Percentiles rank a stretch among this genome's conserved stretches.
phyloP scores from a whole-genome alignment of 2,329 filamentous ascomycete species.

The Calonectria ilicicola region DNA sequence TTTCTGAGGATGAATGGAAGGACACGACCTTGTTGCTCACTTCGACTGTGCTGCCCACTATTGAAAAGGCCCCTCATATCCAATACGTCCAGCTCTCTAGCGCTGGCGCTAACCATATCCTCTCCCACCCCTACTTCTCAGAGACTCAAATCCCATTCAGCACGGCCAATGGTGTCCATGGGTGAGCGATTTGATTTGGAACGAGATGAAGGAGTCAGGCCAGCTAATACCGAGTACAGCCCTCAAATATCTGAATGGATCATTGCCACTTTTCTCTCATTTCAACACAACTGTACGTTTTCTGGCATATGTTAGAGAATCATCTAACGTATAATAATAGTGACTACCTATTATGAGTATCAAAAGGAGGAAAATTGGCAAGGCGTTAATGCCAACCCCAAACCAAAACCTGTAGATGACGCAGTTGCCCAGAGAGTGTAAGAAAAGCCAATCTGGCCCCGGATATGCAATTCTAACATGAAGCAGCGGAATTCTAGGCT shows the following conservation, averaged over 20 bases:
- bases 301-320: too few species aligned
- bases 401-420: constrained; percentile 52
- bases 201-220: background rate
- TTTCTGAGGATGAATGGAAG: constrained; percentile 56
- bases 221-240: constrained; percentile 42
- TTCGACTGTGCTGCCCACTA: constrained; percentile 55
- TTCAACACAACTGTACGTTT: constrained; percentile 60
- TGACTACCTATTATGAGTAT: constrained; percentile 58
- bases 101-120: constrained; percentile 65
- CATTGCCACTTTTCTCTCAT: constrained; percentile 62
- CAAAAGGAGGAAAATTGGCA: constrained; percentile 60
- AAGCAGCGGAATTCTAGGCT: constrained; percentile 63
- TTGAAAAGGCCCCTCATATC: constrained; percentile 58
- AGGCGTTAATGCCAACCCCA: constrained; percentile 33
- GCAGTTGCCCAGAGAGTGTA: constrained; percentile 63
- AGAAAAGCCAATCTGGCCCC: constrained; percentile 31
- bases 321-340: constrained; percentile 40
- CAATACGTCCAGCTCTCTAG: constrained; percentile 66
- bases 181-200: constrained; percentile 49
- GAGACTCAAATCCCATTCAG: constrained; percentile 64
- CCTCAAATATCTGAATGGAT: constrained; percentile 71
- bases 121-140: constrained; percentile 59
- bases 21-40: constrained; percentile 63
- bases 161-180: constrained; percentile 69
- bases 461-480: background rate